Evolutionary conservation across 202 grass and related monocot species (phyloP).

Genomic region (Zoysia matrella): DNA sequence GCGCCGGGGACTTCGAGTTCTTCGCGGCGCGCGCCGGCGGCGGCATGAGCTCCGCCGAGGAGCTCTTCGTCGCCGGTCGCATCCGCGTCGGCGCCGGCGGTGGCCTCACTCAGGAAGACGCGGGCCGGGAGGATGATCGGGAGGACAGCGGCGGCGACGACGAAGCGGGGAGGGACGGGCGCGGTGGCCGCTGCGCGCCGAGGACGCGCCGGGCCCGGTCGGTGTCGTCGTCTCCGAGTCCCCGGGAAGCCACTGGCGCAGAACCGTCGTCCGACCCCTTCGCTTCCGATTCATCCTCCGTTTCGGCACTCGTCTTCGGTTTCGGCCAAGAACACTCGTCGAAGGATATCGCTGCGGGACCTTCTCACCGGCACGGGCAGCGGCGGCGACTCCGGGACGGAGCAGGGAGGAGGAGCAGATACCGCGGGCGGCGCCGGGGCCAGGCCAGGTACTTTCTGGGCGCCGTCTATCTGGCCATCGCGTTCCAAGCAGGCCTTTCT

Average conservation of each 20-base stretch:
- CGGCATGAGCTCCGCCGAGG: constrained; percentile 58
- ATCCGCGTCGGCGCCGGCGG: constrained; percentile 51
- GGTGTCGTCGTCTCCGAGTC: constrained; percentile 46
- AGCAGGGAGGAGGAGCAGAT: background rate
- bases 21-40: constrained; percentile 30
- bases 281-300: constrained; percentile 20
- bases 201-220: constrained; percentile 38
- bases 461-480: constrained; percentile 47
- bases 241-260: background rate
- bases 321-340: constrained; percentile 24
- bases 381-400: background rate
- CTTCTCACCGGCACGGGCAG: constrained; percentile 36
- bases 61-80: constrained; percentile 58
- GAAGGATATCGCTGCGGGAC: constrained; percentile 55
- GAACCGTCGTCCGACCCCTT: background rate
- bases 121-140: background rate
- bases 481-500: constrained; percentile 38
- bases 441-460: constrained; percentile 40
- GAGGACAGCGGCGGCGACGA: background rate
- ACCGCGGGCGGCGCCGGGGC: background rate
- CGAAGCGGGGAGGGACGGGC: background rate
- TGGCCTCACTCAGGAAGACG: constrained; percentile 28
- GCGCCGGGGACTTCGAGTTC: constrained; percentile 53
- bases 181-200: background rate
- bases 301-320: background rate